Evolutionary conservation across 192 early-diverging fungal genomes (phyloP).

Genomic region (Allomyces macrogynus): DNA sequence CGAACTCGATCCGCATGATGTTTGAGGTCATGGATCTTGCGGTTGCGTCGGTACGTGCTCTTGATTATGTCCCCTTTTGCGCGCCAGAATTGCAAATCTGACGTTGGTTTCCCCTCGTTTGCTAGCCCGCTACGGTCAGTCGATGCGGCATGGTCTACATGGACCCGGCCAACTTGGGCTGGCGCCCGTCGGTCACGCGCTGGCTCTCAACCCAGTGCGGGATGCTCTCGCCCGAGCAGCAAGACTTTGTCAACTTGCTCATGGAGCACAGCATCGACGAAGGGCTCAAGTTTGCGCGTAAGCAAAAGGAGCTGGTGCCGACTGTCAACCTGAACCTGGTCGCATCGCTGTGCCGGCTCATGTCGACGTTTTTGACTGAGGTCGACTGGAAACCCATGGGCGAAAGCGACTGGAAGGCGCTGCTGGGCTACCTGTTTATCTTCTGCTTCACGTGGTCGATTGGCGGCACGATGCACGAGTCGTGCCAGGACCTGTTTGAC

Average conservation of each 20-base stretch:
- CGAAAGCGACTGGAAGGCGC: conserved; percentile 14
- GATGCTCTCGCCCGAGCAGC: conserved; percentile 15
- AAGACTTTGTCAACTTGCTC: conserved; percentile 15
- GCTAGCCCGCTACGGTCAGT: conserved; percentile 28
- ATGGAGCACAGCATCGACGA: conserved; percentile 22
- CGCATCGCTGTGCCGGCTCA: conserved; percentile 20
- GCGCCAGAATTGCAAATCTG: too few relatives aligned
- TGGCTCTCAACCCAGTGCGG: conserved; percentile 22
- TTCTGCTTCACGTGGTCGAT: conserved; percentile 36
- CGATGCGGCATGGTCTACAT: conserved; percentile 45
- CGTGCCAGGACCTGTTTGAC: conserved; percentile 32
- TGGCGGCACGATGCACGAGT: conserved; percentile 35
- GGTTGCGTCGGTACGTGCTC: conserved; percentile 19
- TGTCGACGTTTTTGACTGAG: conserved; percentile 24
- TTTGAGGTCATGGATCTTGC: conserved; percentile 42
- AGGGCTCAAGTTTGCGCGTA: conserved; percentile 26
- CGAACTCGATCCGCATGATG: conserved; percentile 36
- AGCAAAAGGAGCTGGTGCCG: conserved; percentile 24
- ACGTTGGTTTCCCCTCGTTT: too few relatives aligned
- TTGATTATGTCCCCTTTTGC: neutral
- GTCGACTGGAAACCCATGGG: conserved; percentile 19
- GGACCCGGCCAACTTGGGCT: conserved; percentile 31
- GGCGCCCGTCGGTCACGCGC: conserved; percentile 22
- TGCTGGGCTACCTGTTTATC: conserved; percentile 28
- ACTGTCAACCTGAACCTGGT: conserved; percentile 34